Percentiles rank a stretch among this genome's conserved stretches.
These are phyloP conservation scores for Taiozyma sp. DNA, from an alignment of 1,139 yeast genomes.

Conservation along the genomic window DNA sequence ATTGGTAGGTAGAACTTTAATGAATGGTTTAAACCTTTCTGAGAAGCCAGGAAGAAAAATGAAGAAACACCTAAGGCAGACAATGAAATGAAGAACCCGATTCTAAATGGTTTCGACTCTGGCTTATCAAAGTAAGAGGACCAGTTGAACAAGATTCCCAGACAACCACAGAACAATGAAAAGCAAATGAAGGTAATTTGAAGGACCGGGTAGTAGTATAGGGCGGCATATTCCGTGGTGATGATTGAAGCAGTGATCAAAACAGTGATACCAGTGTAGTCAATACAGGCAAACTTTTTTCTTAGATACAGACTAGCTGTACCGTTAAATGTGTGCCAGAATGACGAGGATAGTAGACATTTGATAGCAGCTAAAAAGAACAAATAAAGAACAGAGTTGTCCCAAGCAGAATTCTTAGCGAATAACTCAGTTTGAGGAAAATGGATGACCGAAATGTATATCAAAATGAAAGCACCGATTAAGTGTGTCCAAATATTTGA, in stretches of 20 bases:
- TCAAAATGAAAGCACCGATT: constrained; percentile 56
- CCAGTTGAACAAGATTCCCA: constrained; percentile 85
- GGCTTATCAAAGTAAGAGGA: constrained; percentile 85
- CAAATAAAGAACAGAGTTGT: constrained; percentile 49
- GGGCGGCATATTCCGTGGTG: constrained; percentile 77
- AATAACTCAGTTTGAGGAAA: constrained; percentile 54
- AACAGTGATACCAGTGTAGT: constrained; percentile 90
- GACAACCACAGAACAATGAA: constrained; percentile 61
- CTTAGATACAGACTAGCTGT: constrained; percentile 63
- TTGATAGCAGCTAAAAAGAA: constrained; percentile 71
- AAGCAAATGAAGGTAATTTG: constrained; percentile 44
- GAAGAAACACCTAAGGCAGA: constrained; percentile 75
- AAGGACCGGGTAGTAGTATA: constrained; percentile 53
- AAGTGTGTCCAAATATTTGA: constrained; percentile 94
- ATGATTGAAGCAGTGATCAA: constrained; percentile 88
- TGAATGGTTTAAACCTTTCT: constrained; percentile 53
- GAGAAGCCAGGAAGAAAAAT: constrained; percentile 49
- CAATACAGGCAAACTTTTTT: constrained; percentile 84
- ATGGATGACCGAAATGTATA: constrained; percentile 52
- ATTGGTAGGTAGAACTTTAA: constrained; percentile 57
- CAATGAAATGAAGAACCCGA: constrained; percentile 77
- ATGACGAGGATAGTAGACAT: constrained; percentile 72
- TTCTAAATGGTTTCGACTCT: constrained; percentile 74
- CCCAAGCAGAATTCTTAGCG: constrained; percentile 31
- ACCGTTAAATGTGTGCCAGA: constrained; percentile 92